These are phyloP conservation scores for Orbilia ellipsospora DNA, from an alignment of 2,329 filamentous ascomycete genomes.

Conservation along the genomic window DNA sequence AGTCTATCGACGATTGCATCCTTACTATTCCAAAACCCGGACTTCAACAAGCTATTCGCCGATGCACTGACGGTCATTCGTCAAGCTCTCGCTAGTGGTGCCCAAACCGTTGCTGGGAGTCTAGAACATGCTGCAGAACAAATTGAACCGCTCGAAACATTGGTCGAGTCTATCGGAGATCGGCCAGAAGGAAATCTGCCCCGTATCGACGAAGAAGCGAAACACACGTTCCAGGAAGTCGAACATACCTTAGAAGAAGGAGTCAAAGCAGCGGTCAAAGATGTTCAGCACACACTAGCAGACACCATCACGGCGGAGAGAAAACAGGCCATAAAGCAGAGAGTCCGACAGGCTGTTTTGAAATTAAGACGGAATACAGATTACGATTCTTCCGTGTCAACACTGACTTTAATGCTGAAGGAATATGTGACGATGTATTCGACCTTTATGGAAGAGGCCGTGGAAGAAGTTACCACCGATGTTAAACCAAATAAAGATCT, in stretches of 20 bases:
- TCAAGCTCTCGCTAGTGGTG: constrained; percentile 87
- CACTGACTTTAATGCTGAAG: constrained; percentile 77
- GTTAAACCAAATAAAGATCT: constrained; percentile 76
- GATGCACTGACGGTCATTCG: constrained; percentile 82
- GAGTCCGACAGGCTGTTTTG: constrained; percentile 79
- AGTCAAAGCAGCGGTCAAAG: constrained; percentile 65
- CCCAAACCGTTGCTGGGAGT: constrained; percentile 79
- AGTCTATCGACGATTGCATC: constrained; percentile 85
- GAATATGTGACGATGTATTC: constrained; percentile 83
- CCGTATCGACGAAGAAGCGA: constrained; percentile 66
- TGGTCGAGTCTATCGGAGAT: constrained; percentile 64
- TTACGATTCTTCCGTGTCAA: constrained; percentile 87
- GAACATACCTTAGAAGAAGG: constrained; percentile 62
- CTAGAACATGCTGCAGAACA: constrained; percentile 79
- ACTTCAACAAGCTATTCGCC: constrained; percentile 86
- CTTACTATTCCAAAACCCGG: constrained; percentile 86
- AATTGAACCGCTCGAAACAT: constrained; percentile 74
- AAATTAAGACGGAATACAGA: constrained; percentile 80
- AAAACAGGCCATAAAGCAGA: constrained; percentile 76
- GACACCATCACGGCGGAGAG: constrained; percentile 66
- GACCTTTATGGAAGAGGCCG: constrained; percentile 74
- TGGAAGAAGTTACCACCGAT: constrained; percentile 75
- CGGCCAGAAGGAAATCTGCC: constrained; percentile 65
- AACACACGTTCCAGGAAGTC: constrained; percentile 63
- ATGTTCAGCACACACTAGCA: constrained; percentile 64